Evolutionary conservation across 306 rosid genomes (phyloP).

Genomic region (Luffa aegyptiaca): DNA sequence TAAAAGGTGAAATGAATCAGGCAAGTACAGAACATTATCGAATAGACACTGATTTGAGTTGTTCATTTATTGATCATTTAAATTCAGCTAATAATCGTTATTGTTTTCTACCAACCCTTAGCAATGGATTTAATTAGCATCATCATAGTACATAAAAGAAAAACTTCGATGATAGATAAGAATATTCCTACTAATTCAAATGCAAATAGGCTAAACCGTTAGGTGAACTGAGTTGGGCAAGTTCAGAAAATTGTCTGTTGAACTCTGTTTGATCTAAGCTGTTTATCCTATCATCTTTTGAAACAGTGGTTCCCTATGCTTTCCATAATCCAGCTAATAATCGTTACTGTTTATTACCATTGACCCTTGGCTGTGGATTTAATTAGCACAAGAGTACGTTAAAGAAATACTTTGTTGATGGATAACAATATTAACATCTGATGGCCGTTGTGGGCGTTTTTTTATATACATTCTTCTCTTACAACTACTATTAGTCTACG

Average conservation of each 20-base stretch:
- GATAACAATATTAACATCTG: not conserved
- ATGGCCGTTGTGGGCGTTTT: not conserved
- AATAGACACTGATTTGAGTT: not conserved
- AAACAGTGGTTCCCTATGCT: not conserved
- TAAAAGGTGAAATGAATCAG: constrained; percentile 84
- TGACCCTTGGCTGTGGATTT: not conserved
- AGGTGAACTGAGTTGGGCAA: constrained; percentile 71
- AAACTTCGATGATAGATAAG: not conserved
- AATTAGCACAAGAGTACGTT: not conserved
- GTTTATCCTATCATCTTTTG: not conserved
- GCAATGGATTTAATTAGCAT: not conserved
- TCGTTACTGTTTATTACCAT: not conserved
- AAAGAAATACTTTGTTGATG: not conserved
- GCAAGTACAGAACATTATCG: constrained; percentile 19
- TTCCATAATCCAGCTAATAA: not conserved
- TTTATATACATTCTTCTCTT: not conserved
- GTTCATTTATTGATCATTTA: not conserved
- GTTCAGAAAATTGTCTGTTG: not conserved
- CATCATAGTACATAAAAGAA: not conserved
- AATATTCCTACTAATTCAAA: constrained; percentile 42
- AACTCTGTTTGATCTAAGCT: not conserved
- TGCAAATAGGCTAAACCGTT: constrained; percentile 54
- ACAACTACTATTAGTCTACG: not conserved
- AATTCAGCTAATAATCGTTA: not conserved
- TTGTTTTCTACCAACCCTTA: not conserved